Evolutionary conservation across 352 stramenopile genomes (phyloP).

Genomic region (Phytophthora vignae): DNA sequence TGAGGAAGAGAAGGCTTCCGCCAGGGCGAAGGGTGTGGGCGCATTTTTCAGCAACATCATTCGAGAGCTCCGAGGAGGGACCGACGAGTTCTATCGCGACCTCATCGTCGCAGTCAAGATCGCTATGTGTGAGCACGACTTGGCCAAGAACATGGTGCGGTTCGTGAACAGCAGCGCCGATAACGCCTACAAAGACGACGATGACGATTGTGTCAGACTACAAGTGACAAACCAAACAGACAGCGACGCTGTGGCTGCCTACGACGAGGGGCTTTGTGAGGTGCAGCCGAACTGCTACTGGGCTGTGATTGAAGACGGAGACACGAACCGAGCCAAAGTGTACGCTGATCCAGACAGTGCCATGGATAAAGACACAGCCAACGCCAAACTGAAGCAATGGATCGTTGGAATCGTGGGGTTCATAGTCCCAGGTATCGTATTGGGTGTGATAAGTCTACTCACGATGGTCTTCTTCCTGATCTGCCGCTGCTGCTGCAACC

Average conservation of each 20-base stretch:
- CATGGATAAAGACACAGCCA: conserved; percentile 28
- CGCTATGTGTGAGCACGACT: conserved; percentile 49
- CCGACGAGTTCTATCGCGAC: conserved; percentile 58
- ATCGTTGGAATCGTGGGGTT: conserved; percentile 49
- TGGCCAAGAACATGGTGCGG: conserved; percentile 33
- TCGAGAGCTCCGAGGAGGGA: conserved; percentile 61
- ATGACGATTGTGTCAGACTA: conserved; percentile 49
- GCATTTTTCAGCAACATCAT: conserved; percentile 49
- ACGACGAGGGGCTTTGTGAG: conserved; percentile 50
- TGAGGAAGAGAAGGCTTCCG: conserved; percentile 12
- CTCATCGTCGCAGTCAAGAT: conserved; percentile 66
- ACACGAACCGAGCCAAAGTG: conserved; percentile 33
- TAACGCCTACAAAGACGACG: conserved; percentile 50
- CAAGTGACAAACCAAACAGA: conserved; percentile 24
- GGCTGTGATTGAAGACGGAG: conserved; percentile 38
- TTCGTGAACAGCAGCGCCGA: conserved; percentile 42
- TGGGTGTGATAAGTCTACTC: conserved; percentile 57
- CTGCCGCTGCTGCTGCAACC: conserved; percentile 77
- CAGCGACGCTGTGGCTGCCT: conserved; percentile 30
- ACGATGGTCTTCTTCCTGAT: conserved; percentile 71
- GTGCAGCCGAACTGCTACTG: conserved; percentile 76
- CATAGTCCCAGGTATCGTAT: conserved; percentile 54
- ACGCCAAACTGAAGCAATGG: conserved; percentile 52
- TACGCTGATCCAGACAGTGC: conserved; percentile 39
- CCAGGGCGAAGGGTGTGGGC: conserved; percentile 55